Percentiles rank a stretch among this genome's conserved stretches.
phyloP scores from a whole-genome alignment of 2,329 filamentous ascomycete species.

The Lomentospora prolificans region DNA sequence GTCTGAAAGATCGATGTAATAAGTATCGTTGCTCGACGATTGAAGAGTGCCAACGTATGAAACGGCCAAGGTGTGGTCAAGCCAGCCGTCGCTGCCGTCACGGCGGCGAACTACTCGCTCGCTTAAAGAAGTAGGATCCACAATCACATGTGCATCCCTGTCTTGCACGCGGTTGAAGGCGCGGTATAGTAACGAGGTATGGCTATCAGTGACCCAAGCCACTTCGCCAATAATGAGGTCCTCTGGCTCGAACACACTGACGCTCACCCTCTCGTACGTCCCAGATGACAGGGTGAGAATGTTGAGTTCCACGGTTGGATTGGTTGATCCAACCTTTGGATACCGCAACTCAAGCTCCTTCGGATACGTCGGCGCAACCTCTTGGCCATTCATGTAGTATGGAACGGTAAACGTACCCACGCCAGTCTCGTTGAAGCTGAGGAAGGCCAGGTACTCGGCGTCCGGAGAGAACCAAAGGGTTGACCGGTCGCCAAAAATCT shows the following conservation, averaged over 20 bases:
- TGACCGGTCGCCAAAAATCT: constrained; percentile 55
- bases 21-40: constrained; percentile 23
- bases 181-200: constrained; percentile 52
- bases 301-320: constrained; percentile 53
- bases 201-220: constrained; percentile 53
- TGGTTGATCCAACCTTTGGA: constrained; percentile 58
- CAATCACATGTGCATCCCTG: constrained; percentile 49
- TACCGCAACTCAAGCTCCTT: constrained; percentile 54
- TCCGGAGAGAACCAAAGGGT: constrained; percentile 91
- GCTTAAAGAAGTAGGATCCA: constrained; percentile 38
- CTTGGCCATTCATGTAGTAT: constrained; percentile 53
- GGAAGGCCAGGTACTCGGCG: constrained; percentile 76
- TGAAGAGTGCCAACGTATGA: not conserved
- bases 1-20: constrained; percentile 60
- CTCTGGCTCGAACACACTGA: constrained; percentile 48
- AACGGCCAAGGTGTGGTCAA: constrained; percentile 27
- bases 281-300: constrained; percentile 42
- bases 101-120: constrained; percentile 43
- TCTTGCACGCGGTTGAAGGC: constrained; percentile 62
- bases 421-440: constrained; percentile 75
- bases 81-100: constrained; percentile 51
- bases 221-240: constrained; percentile 60
- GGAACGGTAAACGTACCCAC: constrained; percentile 57
- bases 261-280: constrained; percentile 33
- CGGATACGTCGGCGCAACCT: constrained; percentile 51